Evolutionary conservation across 2,329 filamentous ascomycete genomes (phyloP), one percentile per base, ranked within the genome.

Genomic region (Paraphaeosphaeria minitans): DNA sequence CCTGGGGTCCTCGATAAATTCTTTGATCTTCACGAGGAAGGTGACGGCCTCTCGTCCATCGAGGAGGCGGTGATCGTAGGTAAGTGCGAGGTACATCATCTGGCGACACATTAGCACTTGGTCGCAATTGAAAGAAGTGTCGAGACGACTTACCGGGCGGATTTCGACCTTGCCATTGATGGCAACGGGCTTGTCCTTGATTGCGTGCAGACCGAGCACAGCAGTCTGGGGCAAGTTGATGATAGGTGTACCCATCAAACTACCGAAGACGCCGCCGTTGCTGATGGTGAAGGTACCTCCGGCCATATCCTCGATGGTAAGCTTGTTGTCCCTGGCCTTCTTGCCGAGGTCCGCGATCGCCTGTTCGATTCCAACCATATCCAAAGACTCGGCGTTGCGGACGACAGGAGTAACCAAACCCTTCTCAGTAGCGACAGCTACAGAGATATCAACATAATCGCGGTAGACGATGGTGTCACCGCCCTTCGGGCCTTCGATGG

Each of bases 11-110:
- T 98, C 94, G 68, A 98, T 96, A 76, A 91, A 97, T 78, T 97
- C 92, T 87, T 98, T 98, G 73, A 99, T 79, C 86, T 96, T 97
- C 61, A 98, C 90, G 68, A 98, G 83, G 85, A 98, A 98, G 62
- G 94, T 95, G 42, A 97, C 93, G 48, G 94, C 95, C 82, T 98
- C 94, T 75, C 94, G 88, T 52, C 95, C 95, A 77, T 98, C 95
- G 24, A 99, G 84, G 51, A 99, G 87, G 75, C 95, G 91, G 81
- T 99, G 95, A 77, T 99, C 95, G 75, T 99, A 99, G 14, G 95
- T 99, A 60, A 99, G 85, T 43, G 95, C 95, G 65, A 99, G 86
- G 79, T 97, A 98, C 95, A 99, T 99, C 93, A 99, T 98, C 80
- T 86, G 61, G 10, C 2, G 6, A 33, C 3, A 29, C 22, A 47